A percentile compares a stretch with the other conserved stretches of the same genome.
Evolutionary conservation across 1,284 basidiomycete species (phyloP).

Genomic region (Cryptococcus maquisensis): DNA sequence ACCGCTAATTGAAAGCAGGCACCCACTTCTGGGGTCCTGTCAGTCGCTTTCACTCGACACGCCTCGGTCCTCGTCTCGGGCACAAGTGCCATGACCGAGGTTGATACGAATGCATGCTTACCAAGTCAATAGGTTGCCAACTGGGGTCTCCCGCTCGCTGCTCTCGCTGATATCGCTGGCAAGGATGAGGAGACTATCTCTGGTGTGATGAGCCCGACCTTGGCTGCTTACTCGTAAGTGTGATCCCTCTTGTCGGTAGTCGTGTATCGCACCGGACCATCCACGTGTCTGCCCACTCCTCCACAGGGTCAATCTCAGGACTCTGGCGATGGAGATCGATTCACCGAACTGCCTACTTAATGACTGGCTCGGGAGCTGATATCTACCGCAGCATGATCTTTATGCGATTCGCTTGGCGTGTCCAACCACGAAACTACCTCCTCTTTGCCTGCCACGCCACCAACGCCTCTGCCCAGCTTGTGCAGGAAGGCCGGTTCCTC

Average conservation of each 20-base stretch:
- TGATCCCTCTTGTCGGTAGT: background rate
- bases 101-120: background rate
- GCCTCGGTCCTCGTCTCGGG: background rate
- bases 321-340: background rate
- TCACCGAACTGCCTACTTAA: too few relatives aligned
- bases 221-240: constrained; percentile 84
- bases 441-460: constrained; percentile 88
- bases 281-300: background rate
- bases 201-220: constrained; percentile 84
- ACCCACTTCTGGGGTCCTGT: constrained; percentile 97
- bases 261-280: background rate
- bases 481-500: constrained; percentile 77
- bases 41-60: constrained; percentile 47
- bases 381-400: constrained; percentile 67
- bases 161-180: constrained; percentile 70
- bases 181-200: constrained; percentile 96
- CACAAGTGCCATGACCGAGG: too few relatives aligned
- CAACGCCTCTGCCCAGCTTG: constrained; percentile 76
- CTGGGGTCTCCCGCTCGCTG: constrained; percentile 92
- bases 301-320: too few relatives aligned
- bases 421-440: constrained; percentile 90
- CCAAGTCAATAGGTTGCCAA: constrained; percentile 71
- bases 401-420: constrained; percentile 95
- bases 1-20: constrained; percentile 53
- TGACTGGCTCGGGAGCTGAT: too few relatives aligned